phyloP scores from a whole-genome alignment of 805 yeast species.

The Kazachstania martiniae region DNA sequence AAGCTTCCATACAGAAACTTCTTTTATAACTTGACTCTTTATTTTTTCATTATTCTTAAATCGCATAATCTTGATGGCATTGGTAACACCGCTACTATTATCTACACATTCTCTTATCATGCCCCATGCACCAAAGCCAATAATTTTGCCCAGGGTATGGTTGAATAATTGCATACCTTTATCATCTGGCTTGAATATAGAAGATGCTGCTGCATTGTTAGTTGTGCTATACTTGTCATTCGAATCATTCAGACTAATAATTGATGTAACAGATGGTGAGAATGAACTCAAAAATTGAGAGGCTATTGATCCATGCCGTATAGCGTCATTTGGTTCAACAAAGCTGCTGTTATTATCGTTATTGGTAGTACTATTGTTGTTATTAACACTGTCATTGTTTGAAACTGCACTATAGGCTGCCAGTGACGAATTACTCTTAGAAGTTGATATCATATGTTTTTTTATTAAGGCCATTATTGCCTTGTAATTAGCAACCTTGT shows the following conservation, averaged over 20 bases:
- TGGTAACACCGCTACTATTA: slow-evolving; percentile 24
- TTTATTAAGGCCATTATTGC: slow-evolving; percentile 23
- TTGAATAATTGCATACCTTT: slow-evolving; percentile 59
- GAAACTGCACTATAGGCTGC: background rate
- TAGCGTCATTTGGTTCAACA: slow-evolving; percentile 2
- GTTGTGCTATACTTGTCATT: background rate
- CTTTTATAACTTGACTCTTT: slow-evolving; percentile 52
- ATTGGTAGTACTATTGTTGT: background rate
- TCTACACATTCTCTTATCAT: slow-evolving; percentile 58
- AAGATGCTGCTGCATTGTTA: background rate
- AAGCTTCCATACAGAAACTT: slow-evolving; percentile 66
- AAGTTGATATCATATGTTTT: slow-evolving; percentile 15
- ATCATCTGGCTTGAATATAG: slow-evolving; percentile 34
- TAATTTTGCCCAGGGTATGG: slow-evolving; percentile 55
- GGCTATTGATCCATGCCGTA: slow-evolving; percentile 25
- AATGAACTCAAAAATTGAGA: slow-evolving; percentile 26
- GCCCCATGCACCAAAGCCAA: slow-evolving; percentile 91
- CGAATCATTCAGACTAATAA: slow-evolving; percentile 5
- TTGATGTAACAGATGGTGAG: slow-evolving; percentile 21
- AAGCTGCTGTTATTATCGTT: background rate
- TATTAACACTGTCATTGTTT: background rate
- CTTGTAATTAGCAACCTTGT: slow-evolving; percentile 27
- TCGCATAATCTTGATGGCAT: slow-evolving; percentile 56
- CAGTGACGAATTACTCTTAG: slow-evolving; percentile 19
- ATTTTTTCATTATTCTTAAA: slow-evolving; percentile 41